Conservation (phyloP, 2,329 filamentous ascomycete species). For the Hymenoscyphus scutula region DNA sequence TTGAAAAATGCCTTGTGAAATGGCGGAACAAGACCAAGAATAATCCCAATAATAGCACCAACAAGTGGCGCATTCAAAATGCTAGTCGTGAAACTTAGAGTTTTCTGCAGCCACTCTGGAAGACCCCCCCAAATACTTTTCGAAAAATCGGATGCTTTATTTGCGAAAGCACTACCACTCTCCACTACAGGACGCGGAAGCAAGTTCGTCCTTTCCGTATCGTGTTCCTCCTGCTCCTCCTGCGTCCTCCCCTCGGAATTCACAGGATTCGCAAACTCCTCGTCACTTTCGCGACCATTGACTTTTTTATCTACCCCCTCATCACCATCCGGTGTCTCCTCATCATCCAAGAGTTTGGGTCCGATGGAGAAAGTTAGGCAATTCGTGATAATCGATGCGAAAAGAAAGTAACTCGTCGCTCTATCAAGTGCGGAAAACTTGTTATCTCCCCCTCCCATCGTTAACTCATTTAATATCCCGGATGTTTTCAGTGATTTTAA, state of each 20-base stretch:
- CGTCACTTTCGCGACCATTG: conserved; percentile 25
- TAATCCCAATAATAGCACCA: conserved; percentile 54
- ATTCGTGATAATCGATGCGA: conserved; percentile 61
- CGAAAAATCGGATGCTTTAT: background rate
- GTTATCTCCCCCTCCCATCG: conserved; percentile 40
- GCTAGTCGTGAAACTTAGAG: conserved; percentile 36
- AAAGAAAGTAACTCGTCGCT: conserved; percentile 63
- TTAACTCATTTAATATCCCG: conserved; percentile 53
- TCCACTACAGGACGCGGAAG: conserved; percentile 18
- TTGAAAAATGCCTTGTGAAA: conserved; percentile 62
- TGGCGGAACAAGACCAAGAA: conserved; percentile 57
- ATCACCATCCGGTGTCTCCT: conserved; percentile 31
- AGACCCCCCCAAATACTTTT: background rate
- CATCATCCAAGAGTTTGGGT: conserved; percentile 50
- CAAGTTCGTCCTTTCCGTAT: conserved; percentile 25
- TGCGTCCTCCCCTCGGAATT: conserved; percentile 30
- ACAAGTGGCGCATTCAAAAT: conserved; percentile 61
- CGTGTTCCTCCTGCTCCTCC: conserved; percentile 28
- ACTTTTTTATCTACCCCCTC: conserved; percentile 21
- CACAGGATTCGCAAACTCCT: conserved; percentile 28
- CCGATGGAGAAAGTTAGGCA: conserved; percentile 62
- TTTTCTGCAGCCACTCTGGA: conserved; percentile 21
- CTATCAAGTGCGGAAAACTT: conserved; percentile 49
- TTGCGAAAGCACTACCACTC: background rate
- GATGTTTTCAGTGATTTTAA: conserved; percentile 42